These are phyloP conservation scores for Hibiscus tridactylites DNA, from an alignment of 345 rosid species.

Conservation along the genomic window DNA sequence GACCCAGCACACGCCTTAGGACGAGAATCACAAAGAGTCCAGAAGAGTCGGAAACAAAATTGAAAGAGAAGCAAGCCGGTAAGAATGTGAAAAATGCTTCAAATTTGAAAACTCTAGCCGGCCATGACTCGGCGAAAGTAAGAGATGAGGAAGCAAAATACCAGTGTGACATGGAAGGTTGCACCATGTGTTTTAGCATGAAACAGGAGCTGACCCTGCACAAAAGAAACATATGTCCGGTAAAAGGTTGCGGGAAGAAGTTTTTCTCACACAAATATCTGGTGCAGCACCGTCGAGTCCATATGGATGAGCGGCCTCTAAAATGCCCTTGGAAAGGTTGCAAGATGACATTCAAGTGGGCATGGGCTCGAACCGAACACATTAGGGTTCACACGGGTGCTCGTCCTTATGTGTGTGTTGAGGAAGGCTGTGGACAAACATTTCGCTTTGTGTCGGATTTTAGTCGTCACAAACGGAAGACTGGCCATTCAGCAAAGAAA, in stretches of 20 bases:
- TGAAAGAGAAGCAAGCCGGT: slow-evolving; percentile 16
- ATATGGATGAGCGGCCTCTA: slow-evolving; percentile 79
- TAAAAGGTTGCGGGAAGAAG: slow-evolving; percentile 83
- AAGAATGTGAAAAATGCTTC: slow-evolving; percentile 36
- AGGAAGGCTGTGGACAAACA: slow-evolving; percentile 82
- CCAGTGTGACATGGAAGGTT: slow-evolving; percentile 86
- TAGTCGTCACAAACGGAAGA: slow-evolving; percentile 89
- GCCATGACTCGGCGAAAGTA: slow-evolving; percentile 23
- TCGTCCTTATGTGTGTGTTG: slow-evolving; percentile 80
- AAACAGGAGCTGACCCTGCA: slow-evolving; percentile 68
- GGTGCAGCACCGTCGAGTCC: slow-evolving; percentile 89
- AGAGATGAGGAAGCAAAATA: slow-evolving; percentile 50
- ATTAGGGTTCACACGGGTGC: slow-evolving; percentile 94
- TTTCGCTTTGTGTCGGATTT: slow-evolving; percentile 90
- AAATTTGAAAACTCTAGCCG: slow-evolving; percentile 20
- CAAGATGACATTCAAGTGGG: slow-evolving; percentile 97
- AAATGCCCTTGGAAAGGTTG: slow-evolving; percentile 99
- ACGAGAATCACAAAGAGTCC: slow-evolving; percentile 40
- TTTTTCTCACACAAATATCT: slow-evolving; percentile 93
- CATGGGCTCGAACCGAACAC: slow-evolving; percentile 98
- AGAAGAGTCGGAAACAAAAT: not conserved
- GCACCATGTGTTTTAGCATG: slow-evolving; percentile 68
- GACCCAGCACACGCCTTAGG: slow-evolving; percentile 23
- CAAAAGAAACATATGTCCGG: slow-evolving; percentile 78
- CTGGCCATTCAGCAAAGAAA: slow-evolving; percentile 69